These are phyloP conservation scores for Dothidotthia symphoricarpi DNA, from an alignment of 2,329 filamentous ascomycete species.

Conservation along the genomic window DNA sequence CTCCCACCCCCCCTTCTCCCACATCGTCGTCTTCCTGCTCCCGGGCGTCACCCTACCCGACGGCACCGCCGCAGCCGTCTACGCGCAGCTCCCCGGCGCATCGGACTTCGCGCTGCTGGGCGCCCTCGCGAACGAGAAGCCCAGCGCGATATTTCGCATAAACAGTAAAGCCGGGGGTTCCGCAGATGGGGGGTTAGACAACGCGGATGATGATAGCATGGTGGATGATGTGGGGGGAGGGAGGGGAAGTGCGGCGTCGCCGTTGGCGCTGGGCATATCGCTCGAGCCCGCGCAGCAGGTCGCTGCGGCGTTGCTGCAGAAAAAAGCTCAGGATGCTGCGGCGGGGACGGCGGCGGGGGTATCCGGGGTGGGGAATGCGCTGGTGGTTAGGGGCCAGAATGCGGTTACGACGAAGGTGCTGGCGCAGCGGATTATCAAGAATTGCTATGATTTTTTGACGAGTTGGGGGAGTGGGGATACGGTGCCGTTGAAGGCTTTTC, in stretches of 20 bases:
- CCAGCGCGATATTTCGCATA: constrained; percentile 86
- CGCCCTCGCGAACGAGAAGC: constrained; percentile 84
- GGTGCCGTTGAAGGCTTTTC: constrained; percentile 90
- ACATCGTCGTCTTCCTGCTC: constrained; percentile 86
- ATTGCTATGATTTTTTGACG: constrained; percentile 94
- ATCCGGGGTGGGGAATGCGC: constrained; percentile 19
- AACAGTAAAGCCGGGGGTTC: constrained; percentile 42
- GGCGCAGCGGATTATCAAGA: constrained; percentile 91
- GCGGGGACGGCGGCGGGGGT: constrained; percentile 23
- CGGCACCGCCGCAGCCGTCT: constrained; percentile 82
- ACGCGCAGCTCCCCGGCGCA: constrained; percentile 67
- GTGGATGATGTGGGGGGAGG: constrained; percentile 38
- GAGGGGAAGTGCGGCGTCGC: constrained; percentile 15
- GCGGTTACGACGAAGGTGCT: constrained; percentile 70
- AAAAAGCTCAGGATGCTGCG: constrained; percentile 48
- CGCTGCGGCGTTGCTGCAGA: constrained; percentile 63
- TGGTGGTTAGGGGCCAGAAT: constrained; percentile 39
- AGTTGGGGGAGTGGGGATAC: constrained; percentile 81
- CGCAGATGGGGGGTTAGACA: constrained; percentile 40
- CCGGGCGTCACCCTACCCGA: constrained; percentile 72
- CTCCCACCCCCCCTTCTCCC: constrained; percentile 57
- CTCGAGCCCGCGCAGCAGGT: constrained; percentile 76
- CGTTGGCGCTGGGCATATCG: constrained; percentile 73
- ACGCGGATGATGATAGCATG: constrained; percentile 51
- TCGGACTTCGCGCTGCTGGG: constrained; percentile 79